These are phyloP conservation scores for Clitopilus passeckerianus DNA, from an alignment of 768 basidiomycete genomes.

Conservation along the genomic window DNA sequence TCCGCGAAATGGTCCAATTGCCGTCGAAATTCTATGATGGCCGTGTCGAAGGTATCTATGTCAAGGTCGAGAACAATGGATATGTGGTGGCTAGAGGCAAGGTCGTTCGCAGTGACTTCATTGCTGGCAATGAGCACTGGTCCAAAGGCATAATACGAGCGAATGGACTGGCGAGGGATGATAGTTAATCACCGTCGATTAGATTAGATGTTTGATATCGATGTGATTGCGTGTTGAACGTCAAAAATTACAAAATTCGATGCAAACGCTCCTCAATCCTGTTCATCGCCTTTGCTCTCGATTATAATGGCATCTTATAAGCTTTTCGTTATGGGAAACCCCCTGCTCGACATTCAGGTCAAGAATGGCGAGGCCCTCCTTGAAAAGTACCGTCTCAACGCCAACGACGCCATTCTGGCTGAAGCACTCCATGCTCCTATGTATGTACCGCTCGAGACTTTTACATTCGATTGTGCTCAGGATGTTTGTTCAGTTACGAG, in stretches of 20 bases:
- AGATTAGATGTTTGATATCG: slow-evolving; percentile 17
- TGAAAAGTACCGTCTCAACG: slow-evolving; percentile 84
- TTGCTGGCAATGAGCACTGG: slow-evolving; percentile 63
- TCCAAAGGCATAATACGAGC: slow-evolving; percentile 32
- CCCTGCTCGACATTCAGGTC: slow-evolving; percentile 95
- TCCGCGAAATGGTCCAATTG: slow-evolving; percentile 40
- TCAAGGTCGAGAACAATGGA: slow-evolving; percentile 43
- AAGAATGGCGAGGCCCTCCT: slow-evolving; percentile 78
- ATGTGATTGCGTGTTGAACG: slow-evolving; percentile 1
- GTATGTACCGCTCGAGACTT: slow-evolving; percentile 36
- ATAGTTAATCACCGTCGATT: slow-evolving; percentile 11
- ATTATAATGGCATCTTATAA: slow-evolving; percentile 47
- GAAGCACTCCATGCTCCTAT: slow-evolving; percentile 84
- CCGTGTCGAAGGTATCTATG: slow-evolving; percentile 51
- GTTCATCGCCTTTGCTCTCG: not conserved
- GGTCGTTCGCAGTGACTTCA: slow-evolving; percentile 56
- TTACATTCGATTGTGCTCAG: no score
- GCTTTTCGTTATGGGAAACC: slow-evolving; percentile 92
- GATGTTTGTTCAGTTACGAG: slow-evolving; percentile 60
- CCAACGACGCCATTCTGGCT: slow-evolving; percentile 96
- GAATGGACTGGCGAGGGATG: slow-evolving; percentile 22
- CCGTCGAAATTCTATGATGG: slow-evolving; percentile 41
- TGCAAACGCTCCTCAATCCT: not conserved
- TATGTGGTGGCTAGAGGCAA: slow-evolving; percentile 43
- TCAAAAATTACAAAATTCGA: slow-evolving; percentile 2